Evolutionary conservation across 345 rosid species (phyloP).

Genomic region (Psidium guajava): DNA sequence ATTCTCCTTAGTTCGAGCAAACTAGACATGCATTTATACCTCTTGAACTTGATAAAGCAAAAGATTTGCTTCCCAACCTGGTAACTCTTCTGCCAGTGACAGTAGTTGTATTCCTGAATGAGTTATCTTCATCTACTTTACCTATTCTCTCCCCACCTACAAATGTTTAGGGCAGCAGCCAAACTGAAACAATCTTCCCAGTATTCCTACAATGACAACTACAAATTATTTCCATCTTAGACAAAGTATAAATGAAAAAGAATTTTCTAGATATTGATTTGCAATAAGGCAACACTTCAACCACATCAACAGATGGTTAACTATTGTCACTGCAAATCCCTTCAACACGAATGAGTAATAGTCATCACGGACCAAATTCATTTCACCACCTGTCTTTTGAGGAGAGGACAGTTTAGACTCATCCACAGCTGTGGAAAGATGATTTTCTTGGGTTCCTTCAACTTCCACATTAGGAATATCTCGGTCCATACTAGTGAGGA

Average conservation of each 20-base stretch:
- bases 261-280: not conserved
- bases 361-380: not conserved
- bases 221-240: not conserved
- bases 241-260: not conserved
- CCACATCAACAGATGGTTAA: not conserved
- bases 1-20: not conserved
- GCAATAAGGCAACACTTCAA: not conserved
- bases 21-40: not conserved
- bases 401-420: not conserved
- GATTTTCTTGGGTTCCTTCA: not conserved
- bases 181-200: not conserved
- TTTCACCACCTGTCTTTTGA: not conserved
- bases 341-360: not conserved
- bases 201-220: not conserved
- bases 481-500: no score
- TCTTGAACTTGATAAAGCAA: not conserved
- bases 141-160: not conserved
- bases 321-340: not conserved
- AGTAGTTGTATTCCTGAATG: not conserved
- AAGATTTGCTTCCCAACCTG: not conserved
- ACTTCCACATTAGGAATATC: not conserved
- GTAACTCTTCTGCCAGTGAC: not conserved
- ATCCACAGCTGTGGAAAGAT: not conserved
- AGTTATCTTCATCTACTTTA: not conserved
- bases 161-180: not conserved